phyloP scores from a whole-genome alignment of 768 basidiomycete species.

The Clavulina sp. region DNA sequence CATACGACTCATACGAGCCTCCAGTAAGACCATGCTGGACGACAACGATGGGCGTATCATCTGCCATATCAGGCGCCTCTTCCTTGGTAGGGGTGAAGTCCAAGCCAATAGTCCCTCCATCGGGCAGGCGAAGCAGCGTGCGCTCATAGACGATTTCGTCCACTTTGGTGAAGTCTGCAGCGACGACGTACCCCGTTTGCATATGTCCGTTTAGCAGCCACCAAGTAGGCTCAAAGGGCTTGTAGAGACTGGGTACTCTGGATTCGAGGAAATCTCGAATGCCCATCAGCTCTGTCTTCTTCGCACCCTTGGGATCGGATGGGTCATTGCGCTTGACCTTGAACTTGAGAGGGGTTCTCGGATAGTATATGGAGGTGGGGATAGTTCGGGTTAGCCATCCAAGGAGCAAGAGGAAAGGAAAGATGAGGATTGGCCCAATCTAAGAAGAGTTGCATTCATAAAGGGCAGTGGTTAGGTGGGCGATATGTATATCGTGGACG shows the following conservation, averaged over 20 bases:
- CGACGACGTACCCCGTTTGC: conserved; percentile 22
- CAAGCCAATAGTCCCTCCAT: conserved; percentile 25
- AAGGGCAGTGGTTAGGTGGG: no score
- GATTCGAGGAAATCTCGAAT: conserved; percentile 11
- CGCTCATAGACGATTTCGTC: conserved; percentile 23
- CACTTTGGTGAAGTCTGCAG: conserved; percentile 23
- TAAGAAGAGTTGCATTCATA: no score
- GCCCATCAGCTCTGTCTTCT: conserved; percentile 3
- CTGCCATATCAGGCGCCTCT: conserved; percentile 19
- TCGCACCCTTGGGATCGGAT: no score
- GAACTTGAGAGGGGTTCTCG: no score
- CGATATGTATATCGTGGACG: no score
- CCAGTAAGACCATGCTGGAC: conserved; percentile 30
- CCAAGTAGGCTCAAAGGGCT: conserved; percentile 18
- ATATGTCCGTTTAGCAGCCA: conserved; percentile 25
- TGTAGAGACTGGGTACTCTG: conserved; percentile 12
- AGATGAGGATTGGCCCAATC: no score
- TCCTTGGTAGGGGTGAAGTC: conserved; percentile 17
- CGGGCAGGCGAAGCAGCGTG: conserved; percentile 23
- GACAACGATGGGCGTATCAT: conserved; percentile 24
- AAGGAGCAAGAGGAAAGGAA: no score
- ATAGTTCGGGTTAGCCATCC: no score
- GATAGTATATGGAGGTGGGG: no score
- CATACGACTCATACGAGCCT: conserved; percentile 78
- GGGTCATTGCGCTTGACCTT: no score